Evolutionary conservation across 768 basidiomycete genomes (phyloP).

Genomic region (Termitomyces sp.): DNA sequence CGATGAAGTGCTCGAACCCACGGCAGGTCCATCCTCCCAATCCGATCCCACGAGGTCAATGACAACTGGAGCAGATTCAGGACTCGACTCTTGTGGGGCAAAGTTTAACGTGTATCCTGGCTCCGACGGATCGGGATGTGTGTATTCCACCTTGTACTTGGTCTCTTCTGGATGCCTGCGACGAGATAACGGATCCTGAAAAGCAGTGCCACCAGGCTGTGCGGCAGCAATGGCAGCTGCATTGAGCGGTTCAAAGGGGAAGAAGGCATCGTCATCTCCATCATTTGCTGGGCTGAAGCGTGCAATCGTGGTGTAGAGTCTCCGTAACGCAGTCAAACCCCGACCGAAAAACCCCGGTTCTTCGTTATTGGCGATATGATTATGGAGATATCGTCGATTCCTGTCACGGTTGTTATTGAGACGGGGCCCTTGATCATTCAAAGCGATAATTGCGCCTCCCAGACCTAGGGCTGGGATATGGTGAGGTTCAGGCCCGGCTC

Average conservation of each 20-base stretch:
- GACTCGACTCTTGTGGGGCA: slow-evolving; percentile 30
- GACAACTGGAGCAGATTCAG: slow-evolving; percentile 28
- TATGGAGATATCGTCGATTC: slow-evolving; percentile 15
- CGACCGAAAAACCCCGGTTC: slow-evolving; percentile 13
- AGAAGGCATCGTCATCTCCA: slow-evolving; percentile 8
- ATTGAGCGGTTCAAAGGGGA: neutral
- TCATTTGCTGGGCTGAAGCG: neutral
- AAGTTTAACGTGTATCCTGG: slow-evolving; percentile 72
- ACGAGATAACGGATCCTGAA: slow-evolving; percentile 6
- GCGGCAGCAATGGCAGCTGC: neutral
- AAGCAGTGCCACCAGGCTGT: slow-evolving; percentile 3
- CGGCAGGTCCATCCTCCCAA: slow-evolving; percentile 28
- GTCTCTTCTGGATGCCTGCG: slow-evolving; percentile 12
- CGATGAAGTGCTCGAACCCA: slow-evolving; percentile 6
- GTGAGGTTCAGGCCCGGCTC: slow-evolving; percentile 40
- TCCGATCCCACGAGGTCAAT: slow-evolving; percentile 22
- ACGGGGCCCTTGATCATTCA: slow-evolving; percentile 21
- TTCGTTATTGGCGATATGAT: neutral
- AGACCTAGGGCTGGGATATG: slow-evolving; percentile 58
- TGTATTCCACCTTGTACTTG: slow-evolving; percentile 55
- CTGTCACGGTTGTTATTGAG: slow-evolving; percentile 2
- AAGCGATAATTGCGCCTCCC: slow-evolving; percentile 56
- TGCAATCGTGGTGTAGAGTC: slow-evolving; percentile 8
- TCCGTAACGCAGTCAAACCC: slow-evolving; percentile 10
- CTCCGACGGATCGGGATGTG: slow-evolving; percentile 50